A percentile compares a stretch with the other conserved stretches of the same genome.
Evolutionary conservation across 2,329 filamentous ascomycete species (phyloP).

Genomic region (Colletotrichum australisinense): DNA sequence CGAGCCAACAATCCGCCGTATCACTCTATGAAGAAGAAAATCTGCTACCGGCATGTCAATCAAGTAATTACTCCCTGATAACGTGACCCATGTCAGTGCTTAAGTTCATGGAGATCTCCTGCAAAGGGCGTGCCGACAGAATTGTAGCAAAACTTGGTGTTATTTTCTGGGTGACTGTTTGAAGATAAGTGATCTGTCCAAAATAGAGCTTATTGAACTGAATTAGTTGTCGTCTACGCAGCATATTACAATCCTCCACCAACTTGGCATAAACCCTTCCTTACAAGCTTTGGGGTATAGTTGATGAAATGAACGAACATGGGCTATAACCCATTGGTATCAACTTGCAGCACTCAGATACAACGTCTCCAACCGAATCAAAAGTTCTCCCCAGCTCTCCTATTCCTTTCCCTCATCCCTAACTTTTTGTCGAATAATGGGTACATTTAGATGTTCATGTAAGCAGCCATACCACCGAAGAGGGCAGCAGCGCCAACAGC

Average conservation of each 20-base stretch:
- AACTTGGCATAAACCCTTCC: too few species aligned
- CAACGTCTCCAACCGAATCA: neutral
- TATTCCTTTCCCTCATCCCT: neutral
- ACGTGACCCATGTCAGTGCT: too few species aligned
- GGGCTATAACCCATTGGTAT: neutral
- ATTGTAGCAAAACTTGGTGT: too few species aligned
- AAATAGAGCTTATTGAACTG: neutral
- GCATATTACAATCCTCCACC: neutral
- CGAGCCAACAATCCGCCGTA: too few species aligned
- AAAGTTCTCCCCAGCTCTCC: neutral
- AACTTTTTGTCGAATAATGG: neutral
- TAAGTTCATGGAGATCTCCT: too few species aligned
- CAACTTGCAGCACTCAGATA: neutral
- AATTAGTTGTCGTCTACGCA: neutral
- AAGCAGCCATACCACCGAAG: constrained; percentile 55
- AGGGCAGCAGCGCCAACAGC: constrained; percentile 57
- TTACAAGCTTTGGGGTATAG: neutral
- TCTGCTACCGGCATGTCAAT: too few species aligned
- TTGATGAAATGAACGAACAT: constrained; percentile 10
- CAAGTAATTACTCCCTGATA: too few species aligned
- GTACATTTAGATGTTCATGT: constrained; percentile 35
- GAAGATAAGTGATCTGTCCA: neutral
- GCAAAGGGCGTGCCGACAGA: too few species aligned
- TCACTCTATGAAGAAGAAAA: too few species aligned
- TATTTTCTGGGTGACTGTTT: too few species aligned